These are phyloP conservation scores for Chrysanthemum lavandulifolium DNA, from an alignment of 129 eudicot genomes.

Conservation along the genomic window DNA sequence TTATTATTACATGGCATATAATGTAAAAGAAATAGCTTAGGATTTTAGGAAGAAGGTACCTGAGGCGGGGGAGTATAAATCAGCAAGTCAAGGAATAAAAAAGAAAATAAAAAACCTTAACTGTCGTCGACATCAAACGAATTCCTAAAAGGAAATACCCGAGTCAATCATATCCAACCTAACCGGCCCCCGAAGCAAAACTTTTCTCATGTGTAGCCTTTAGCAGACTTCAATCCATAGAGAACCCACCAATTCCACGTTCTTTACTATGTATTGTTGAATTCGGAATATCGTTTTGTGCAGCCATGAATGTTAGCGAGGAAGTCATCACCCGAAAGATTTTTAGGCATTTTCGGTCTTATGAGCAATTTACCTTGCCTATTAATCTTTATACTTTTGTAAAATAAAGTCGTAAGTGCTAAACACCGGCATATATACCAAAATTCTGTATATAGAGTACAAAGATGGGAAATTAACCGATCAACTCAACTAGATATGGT, in stretches of 20 bases:
- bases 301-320: too few species aligned
- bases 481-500: neutral
- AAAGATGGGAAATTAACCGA: too few species aligned
- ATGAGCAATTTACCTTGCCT: too few species aligned
- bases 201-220: constrained; percentile 7
- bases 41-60: too few species aligned
- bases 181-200: constrained; percentile 12
- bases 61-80: neutral
- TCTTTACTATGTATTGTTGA: neutral
- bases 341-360: too few species aligned
- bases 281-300: too few species aligned
- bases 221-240: neutral
- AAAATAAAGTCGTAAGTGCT: neutral
- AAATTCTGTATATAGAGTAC: neutral
- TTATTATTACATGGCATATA: neutral
- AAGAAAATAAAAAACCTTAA: neutral
- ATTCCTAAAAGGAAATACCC: neutral
- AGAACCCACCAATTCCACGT: neutral
- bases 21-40: neutral
- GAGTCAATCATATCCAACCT: constrained; percentile 9
- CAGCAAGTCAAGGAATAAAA: neutral
- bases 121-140: neutral
- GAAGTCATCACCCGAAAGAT: too few species aligned
- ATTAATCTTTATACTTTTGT: too few species aligned
- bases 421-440: neutral